Conservation (phyloP, 2,329 filamentous ascomycete species). For the Stemphylium beticola region DNA sequence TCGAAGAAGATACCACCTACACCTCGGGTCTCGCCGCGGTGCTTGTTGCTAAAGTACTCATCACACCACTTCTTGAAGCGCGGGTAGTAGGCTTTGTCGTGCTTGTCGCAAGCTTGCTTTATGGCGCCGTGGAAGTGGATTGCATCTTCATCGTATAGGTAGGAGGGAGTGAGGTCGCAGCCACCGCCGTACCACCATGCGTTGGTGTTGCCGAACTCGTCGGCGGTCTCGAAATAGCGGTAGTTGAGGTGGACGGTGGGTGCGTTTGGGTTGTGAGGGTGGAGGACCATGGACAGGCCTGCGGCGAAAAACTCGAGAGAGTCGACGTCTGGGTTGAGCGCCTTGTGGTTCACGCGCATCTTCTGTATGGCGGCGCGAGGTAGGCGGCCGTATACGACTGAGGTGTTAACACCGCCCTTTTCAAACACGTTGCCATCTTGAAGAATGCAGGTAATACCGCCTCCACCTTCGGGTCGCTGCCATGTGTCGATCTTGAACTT, state of each 20-base stretch:
- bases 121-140: conserved; percentile 95
- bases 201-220: conserved; percentile 78
- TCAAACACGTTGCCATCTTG: conserved; percentile 98
- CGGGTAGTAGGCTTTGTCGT: conserved; percentile 90
- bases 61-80: conserved; percentile 99
- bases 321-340: conserved; percentile 77
- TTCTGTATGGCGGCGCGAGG: conserved; percentile 78
- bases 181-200: conserved; percentile 99
- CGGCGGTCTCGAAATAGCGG: conserved; percentile 95
- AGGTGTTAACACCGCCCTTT: conserved; percentile 95
- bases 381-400: conserved; percentile 89
- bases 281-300: conserved; percentile 89
- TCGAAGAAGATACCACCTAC: conserved; percentile 99
- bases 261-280: conserved; percentile 94
- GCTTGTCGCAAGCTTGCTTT: conserved; percentile 90
- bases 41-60: conserved; percentile 94
- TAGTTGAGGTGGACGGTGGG: conserved; percentile 98
- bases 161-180: conserved; percentile 89
- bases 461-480: conserved; percentile 85
- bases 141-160: conserved; percentile 96
- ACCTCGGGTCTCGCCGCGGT: conserved; percentile 84
- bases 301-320: conserved; percentile 94
- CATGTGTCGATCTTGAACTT: conserved; percentile 86
- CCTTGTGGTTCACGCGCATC: conserved; percentile 95
- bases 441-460: conserved; percentile 91